These are phyloP conservation scores for Cucumis cinereus DNA, from an alignment of 306 rosid species.

Conservation along the genomic window DNA sequence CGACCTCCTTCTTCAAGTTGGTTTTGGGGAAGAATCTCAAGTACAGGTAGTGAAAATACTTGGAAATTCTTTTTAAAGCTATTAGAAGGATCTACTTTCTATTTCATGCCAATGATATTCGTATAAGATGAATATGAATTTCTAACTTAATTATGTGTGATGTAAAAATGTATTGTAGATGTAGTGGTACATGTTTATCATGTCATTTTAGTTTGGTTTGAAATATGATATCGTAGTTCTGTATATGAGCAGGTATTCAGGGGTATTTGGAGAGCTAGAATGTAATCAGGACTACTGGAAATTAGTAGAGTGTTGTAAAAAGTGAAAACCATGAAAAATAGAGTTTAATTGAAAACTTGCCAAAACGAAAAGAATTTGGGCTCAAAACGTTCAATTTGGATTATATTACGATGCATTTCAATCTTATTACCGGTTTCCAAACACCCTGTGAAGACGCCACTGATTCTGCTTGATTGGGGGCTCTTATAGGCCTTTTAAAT, in stretches of 20 bases:
- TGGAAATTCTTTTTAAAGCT: background rate
- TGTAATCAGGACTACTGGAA: too few relatives aligned
- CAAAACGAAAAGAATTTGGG: too few relatives aligned
- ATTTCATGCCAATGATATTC: background rate
- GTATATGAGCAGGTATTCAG: background rate
- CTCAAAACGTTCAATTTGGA: too few relatives aligned
- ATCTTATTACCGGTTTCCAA: too few relatives aligned
- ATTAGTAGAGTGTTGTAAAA: too few relatives aligned
- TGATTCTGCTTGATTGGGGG: too few relatives aligned
- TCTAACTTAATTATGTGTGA: background rate
- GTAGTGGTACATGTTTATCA: background rate
- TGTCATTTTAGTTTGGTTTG: too few relatives aligned
- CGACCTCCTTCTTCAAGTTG: constrained; percentile 80
- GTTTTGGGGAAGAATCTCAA: constrained; percentile 75
- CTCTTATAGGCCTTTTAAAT: background rate
- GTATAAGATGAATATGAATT: background rate
- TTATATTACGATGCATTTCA: too few relatives aligned
- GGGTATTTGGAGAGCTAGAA: too few relatives aligned
- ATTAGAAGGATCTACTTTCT: background rate
- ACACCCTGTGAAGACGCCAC: too few relatives aligned
- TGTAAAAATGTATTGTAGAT: background rate
- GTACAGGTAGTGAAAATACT: constrained; percentile 40
- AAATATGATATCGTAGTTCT: background rate
- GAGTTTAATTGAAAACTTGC: too few relatives aligned
- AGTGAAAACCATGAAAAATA: too few relatives aligned